Evolutionary conservation across 805 yeast species (phyloP), one percentile per base, ranked within the genome.

Genomic region (Ascoidea rubescens): DNA sequence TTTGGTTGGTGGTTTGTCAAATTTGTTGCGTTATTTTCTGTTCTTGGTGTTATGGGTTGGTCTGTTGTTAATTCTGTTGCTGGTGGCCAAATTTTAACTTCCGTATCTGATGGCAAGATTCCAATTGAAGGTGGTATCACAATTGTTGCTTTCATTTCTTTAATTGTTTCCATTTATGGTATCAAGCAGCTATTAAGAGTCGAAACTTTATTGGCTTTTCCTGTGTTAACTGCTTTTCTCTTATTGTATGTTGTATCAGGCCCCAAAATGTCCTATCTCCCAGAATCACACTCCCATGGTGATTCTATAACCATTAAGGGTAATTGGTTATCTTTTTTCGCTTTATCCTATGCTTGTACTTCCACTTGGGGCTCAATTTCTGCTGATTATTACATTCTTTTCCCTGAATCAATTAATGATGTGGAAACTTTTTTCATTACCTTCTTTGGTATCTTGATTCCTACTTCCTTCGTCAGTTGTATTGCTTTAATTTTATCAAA

Each of bases 311-410:
- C 85, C 0, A 66, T 76, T 4, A 71, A 71, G 51, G 95, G 95
- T n/a, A 75, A 79, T 60, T 77, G 84, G 74, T 64, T 87, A 32
- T 77, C 87, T 12, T 85, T 80, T 64, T 85, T 87, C 59, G 75
- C 88, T 1, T 71, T 87, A 52, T 73, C 82, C 47, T 86, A 85
- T 60, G 80, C 95, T 32, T 80, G 84, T 48, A 87, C 96, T 4
- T 77, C 87, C 3, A 86, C 96, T 1, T 88, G 96, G 96, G 90
- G 95, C 47, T 82, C 90, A 2, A 77, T 86, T 55, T 87, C 96
- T 0, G 74, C 90, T 0, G 96, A 88, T 66, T 88, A 88, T 64
- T 86, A 86, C 64, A 78, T 88, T 49, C 71, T 87, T 50, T 80
- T 87, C 59, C 96, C 96, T 1, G 91, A 84, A 59, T 70, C 73